Percentiles rank a stretch among this genome's conserved stretches.
phyloP scores from a whole-genome alignment of 345 rosid genomes.

The Bretschneidera sinensis region DNA sequence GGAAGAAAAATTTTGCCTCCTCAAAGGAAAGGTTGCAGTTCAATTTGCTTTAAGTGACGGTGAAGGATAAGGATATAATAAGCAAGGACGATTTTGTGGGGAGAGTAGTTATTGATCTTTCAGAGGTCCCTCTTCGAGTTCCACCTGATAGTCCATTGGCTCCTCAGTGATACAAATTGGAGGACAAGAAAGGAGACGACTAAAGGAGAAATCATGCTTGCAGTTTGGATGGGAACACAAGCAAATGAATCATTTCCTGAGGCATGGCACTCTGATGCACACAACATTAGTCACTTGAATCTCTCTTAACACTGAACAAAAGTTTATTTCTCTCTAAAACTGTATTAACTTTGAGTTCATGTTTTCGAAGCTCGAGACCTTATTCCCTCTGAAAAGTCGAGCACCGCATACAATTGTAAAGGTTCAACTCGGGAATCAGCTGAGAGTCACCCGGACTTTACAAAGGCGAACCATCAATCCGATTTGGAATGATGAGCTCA shows the following conservation, averaged over 20 bases:
- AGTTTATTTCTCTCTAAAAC: constrained; percentile 89
- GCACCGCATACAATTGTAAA: constrained; percentile 56
- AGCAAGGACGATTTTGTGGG: constrained; percentile 85
- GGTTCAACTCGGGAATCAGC: constrained; percentile 61
- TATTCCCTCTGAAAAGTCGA: constrained; percentile 57
- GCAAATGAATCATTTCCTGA: constrained; percentile 93
- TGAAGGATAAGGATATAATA: constrained; percentile 77
- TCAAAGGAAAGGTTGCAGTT: constrained; percentile 81
- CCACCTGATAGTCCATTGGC: constrained; percentile 97
- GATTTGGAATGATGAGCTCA: constrained; percentile 72
- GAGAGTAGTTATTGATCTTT: constrained; percentile 43
- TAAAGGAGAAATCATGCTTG: constrained; percentile 88
- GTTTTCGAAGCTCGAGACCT: constrained; percentile 86
- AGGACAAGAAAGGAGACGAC: constrained; percentile 53
- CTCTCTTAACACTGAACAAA: constrained; percentile 73
- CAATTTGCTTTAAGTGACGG: constrained; percentile 61
- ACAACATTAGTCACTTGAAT: constrained; percentile 59
- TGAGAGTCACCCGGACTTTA: constrained; percentile 47
- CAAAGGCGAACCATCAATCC: constrained; percentile 57
- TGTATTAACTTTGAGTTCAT: constrained; percentile 73
- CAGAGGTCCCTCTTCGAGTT: constrained; percentile 70
- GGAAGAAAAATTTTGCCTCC: constrained; percentile 94
- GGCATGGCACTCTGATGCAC: constrained; percentile 99
- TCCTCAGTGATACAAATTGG: constrained; percentile 88
- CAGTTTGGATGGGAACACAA: constrained; percentile 97